Evolutionary conservation across 2,329 filamentous ascomycete genomes (phyloP).

Genomic region (Fusarium subtropicale): DNA sequence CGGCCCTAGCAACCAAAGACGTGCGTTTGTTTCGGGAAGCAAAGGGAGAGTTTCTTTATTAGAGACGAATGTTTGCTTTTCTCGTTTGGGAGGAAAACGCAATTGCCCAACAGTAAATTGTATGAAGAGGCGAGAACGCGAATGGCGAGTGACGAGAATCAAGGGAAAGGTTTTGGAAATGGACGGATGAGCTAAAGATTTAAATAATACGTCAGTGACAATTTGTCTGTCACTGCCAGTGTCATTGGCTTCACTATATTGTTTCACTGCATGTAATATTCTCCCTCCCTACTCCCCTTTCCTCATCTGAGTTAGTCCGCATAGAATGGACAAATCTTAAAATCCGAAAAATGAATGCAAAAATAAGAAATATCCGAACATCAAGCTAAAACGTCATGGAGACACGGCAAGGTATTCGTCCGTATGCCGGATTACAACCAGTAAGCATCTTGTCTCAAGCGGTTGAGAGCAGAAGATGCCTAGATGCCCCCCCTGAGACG

Average conservation of each 20-base stretch:
- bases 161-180: neutral
- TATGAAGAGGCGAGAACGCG: neutral
- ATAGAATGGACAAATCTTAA: conserved; percentile 4
- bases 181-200: conserved; percentile 8
- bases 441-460: neutral
- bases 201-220: conserved; percentile 21
- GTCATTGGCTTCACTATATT: neutral
- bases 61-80: conserved; percentile 10
- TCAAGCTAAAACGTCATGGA: conserved; percentile 2
- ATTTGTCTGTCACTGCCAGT: neutral
- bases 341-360: neutral
- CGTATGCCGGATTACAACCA: conserved; percentile 26
- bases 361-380: conserved; percentile 2
- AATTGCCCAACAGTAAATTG: neutral
- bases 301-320: neutral
- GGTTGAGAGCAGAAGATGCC: neutral
- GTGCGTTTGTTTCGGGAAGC: conserved; percentile 5
- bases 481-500: neutral
- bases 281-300: neutral
- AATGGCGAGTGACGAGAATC: neutral
- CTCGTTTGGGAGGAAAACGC: neutral
- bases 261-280: neutral
- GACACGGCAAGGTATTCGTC: conserved; percentile 26
- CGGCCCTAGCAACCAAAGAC: neutral
- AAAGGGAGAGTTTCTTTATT: neutral